A percentile compares a stretch with the other conserved stretches of the same genome.
Conservation (phyloP, 2,329 filamentous ascomycete genomes). For the Magnaporthiopsis incrustans region DNA sequence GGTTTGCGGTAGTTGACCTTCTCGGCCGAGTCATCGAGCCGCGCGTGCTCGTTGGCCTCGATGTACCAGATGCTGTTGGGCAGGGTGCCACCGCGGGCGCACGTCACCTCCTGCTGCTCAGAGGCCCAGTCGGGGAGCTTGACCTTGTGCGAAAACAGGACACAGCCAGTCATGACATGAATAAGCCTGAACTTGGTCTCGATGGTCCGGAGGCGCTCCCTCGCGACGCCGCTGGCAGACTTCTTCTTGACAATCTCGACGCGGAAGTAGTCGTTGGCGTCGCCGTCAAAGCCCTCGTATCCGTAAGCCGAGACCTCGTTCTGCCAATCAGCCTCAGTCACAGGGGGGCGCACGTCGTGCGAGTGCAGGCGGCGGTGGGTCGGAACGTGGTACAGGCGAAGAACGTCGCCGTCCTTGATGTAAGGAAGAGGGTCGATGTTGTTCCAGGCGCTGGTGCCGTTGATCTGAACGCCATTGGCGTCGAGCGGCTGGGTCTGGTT, state of each 20-base stretch:
- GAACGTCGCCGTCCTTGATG: conserved; percentile 70
- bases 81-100: conserved; percentile 79
- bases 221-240: conserved; percentile 70
- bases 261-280: conserved; percentile 93
- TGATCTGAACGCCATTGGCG: conserved; percentile 65
- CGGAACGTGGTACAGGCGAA: conserved; percentile 75
- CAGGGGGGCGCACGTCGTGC: conserved; percentile 81
- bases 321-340: conserved; percentile 88
- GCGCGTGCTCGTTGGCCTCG: conserved; percentile 80
- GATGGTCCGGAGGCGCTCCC: conserved; percentile 83
- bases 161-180: conserved; percentile 94
- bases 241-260: conserved; percentile 89
- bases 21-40: conserved; percentile 66
- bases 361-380: conserved; percentile 91
- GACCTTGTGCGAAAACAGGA: conserved; percentile 96
- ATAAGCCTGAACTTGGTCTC: conserved; percentile 94
- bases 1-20: conserved; percentile 95
- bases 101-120: conserved; percentile 98
- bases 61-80: conserved; percentile 98
- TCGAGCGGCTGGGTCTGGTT: conserved; percentile 90
- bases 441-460: conserved; percentile 81
- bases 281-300: conserved; percentile 92
- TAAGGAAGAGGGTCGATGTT: conserved; percentile 45
- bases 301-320: conserved; percentile 96
- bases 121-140: conserved; percentile 98